Base-by-base conservation (phyloP, 2,329 filamentous ascomycete species). In the Nectriaceae sp. region DNA sequence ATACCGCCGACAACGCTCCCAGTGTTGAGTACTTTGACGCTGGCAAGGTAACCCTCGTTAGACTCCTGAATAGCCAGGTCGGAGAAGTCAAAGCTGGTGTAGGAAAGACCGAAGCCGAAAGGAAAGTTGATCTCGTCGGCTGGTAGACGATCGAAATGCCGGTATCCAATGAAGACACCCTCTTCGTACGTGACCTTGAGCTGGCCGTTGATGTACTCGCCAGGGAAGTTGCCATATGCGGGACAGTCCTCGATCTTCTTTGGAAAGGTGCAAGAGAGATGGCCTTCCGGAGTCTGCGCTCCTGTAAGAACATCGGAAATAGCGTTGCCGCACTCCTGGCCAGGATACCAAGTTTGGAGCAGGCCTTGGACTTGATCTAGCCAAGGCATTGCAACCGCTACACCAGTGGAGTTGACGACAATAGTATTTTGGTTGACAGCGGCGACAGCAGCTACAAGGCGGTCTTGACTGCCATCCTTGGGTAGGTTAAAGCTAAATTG, bases 401-500 rank as follows among this genome's bases (percentile, higher is more conserved):
- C 84, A 44, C 84, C 84, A 1, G 83, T 85, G 35, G 85, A 84
- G 59, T 85, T 79, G 15, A 87, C 78, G 6, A 87, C 75, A 4
- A 82, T 75, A 8, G 81, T 78, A 33, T 82, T 83, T 1, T 78
- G 70, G 59, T 87, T 87, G 2, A 67, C 80, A 0, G 74, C 73
- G 16, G 83, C 70, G 1, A 87, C 76, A 3, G 76, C 75, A 16
- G 72, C 64, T 56, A 87, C 79, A 24, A 89, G 68, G 4, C 74
- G 71, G 47, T 89, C 84, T 42, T 83, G 85, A 49, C 80, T 78
- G 47, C 82, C 66, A 4, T 66, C 56, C 16, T 64, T 75, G 78
- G 87, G 89, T 0, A 89, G 70, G 16, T 85, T 87, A 40, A 90
- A 75, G 63, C 88, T 88, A 63, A 86, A 86, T 47, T 87, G 82